Evolutionary conservation across 495 filamentous ascomycete species (phyloP), one percentile per base, ranked within the genome.

Genomic region (Podospora pseudopauciseta): DNA sequence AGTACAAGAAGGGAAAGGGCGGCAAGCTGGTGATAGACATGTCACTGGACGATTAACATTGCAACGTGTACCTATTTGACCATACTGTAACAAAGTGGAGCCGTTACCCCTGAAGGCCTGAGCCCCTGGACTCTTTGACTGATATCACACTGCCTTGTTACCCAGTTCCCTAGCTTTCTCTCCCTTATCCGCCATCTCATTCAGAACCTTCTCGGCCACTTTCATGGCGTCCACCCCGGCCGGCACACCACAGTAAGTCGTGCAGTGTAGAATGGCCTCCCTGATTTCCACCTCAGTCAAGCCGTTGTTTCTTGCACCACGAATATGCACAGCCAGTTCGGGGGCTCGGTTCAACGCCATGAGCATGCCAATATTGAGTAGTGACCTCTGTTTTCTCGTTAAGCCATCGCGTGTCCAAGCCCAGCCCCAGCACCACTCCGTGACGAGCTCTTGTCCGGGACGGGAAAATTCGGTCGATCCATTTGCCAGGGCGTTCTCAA

Each of bases 261-360:
- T 80, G 20, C 81, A 81, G 65, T 88, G 84, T 64, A 86, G 71
- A 26, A 87, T 76, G 16, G 84, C 80, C 77, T 87, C 86, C 20
- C 82, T 67, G 55, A 89, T 85, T 74, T 89, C 86, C 28, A 82
- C 44, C 66, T 84, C 82, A 1, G 75, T 79, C 19, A 84, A 70
- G 5, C 86, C 85, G 67, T 88, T 88, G 63, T 80, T 81, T 60
- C 85, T 72, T 0, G 86, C 85, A 0, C 85, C 86, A n/a, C 85
- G 75, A 1, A 83, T 77, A 71, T 88, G 85, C 7, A 81, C 76
- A 3, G 72, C 85, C 60, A 88, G 76, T 71, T 88, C 86, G 1
- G 81, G 79, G n/a, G 70, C 73, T 19, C 82, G 75, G 69, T 86
- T 86, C 61, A 85, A 74, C 0, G 85, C 85, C 67, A 80, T 83